Conservation (phyloP, 2,329 filamentous ascomycete species). For the Colletotrichum eleusines region DNA sequence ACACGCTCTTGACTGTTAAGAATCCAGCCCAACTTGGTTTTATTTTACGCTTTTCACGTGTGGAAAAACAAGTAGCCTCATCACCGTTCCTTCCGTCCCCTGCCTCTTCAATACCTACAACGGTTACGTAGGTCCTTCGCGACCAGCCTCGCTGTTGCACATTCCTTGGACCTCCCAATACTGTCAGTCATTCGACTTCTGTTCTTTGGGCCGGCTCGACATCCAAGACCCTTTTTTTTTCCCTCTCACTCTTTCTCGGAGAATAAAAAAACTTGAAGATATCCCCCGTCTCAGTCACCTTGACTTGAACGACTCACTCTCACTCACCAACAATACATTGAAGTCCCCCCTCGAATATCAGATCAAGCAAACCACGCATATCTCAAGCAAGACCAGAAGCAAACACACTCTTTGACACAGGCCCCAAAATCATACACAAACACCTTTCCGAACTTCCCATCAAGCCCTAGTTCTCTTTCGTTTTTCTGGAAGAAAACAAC, state of each 20-base stretch:
- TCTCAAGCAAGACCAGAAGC: constrained; percentile 31
- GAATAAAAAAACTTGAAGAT: constrained; percentile 30
- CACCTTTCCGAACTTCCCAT: background rate
- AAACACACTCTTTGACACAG: constrained; percentile 30
- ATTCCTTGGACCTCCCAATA: constrained; percentile 36
- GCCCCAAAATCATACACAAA: background rate
- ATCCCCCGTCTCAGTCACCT: constrained; percentile 33
- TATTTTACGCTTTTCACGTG: constrained; percentile 22
- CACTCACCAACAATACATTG: constrained; percentile 30
- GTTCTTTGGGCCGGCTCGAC: constrained; percentile 28
- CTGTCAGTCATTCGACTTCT: constrained; percentile 28
- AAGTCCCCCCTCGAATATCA: background rate
- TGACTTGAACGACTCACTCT: constrained; percentile 38
- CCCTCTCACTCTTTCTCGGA: background rate
- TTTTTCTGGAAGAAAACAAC: constrained; percentile 1
- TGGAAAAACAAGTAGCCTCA: constrained; percentile 12
- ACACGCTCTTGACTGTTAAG: constrained; percentile 22
- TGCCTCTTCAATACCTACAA: constrained; percentile 36
- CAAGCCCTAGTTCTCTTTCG: constrained; percentile 31
- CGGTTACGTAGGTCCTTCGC: constrained; percentile 29
- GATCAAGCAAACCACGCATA: constrained; percentile 16
- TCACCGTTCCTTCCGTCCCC: constrained; percentile 37
- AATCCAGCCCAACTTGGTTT: constrained; percentile 23
- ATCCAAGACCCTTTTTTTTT: constrained; percentile 6
- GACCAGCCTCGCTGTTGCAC: constrained; percentile 39